Percentiles rank a stretch among this genome's conserved stretches.
Conservation (phyloP, 192 early-diverging fungal species). For the Spizellomyces punctatus region DNA sequence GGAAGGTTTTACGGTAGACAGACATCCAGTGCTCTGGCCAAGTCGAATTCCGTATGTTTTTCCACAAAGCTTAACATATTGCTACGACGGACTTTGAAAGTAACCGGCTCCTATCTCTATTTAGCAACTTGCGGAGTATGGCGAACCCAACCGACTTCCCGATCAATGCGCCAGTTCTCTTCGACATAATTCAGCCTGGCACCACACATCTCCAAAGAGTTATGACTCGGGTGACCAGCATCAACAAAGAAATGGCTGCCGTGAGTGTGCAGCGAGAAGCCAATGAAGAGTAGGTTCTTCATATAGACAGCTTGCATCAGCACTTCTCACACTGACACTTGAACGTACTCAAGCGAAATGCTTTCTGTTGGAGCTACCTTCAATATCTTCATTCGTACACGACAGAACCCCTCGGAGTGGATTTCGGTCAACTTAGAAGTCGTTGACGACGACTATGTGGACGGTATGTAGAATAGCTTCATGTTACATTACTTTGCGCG, state of each 20-base stretch:
- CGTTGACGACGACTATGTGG: slow-evolving; percentile 59
- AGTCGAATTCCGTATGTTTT: slow-evolving; percentile 46
- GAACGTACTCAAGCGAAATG: slow-evolving; percentile 6
- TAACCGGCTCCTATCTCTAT: neutral
- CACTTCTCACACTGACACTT: neutral
- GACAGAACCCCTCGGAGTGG: slow-evolving; percentile 44
- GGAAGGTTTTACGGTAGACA: slow-evolving; percentile 48
- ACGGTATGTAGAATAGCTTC: slow-evolving; percentile 37
- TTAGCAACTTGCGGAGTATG: slow-evolving; percentile 41
- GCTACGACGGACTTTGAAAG: neutral
- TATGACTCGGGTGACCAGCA: slow-evolving; percentile 48
- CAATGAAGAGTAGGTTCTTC: slow-evolving; percentile 28
- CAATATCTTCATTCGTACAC: slow-evolving; percentile 51
- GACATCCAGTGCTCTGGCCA: slow-evolving; percentile 59
- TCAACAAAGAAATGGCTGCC: slow-evolving; percentile 53
- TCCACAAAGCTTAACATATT: neutral
- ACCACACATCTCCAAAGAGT: slow-evolving; percentile 47
- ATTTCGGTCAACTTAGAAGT: slow-evolving; percentile 59
- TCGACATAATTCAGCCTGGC: slow-evolving; percentile 61
- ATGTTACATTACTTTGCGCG: neutral
- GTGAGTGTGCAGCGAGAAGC: slow-evolving; percentile 51
- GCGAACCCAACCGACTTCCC: slow-evolving; percentile 50
- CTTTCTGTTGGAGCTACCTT: slow-evolving; percentile 51
- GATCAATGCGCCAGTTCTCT: slow-evolving; percentile 53
- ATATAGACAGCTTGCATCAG: neutral